Percentiles rank a stretch among this genome's conserved stretches.
phyloP scores from a whole-genome alignment of 805 yeast genomes.

The Candida berthetii region DNA sequence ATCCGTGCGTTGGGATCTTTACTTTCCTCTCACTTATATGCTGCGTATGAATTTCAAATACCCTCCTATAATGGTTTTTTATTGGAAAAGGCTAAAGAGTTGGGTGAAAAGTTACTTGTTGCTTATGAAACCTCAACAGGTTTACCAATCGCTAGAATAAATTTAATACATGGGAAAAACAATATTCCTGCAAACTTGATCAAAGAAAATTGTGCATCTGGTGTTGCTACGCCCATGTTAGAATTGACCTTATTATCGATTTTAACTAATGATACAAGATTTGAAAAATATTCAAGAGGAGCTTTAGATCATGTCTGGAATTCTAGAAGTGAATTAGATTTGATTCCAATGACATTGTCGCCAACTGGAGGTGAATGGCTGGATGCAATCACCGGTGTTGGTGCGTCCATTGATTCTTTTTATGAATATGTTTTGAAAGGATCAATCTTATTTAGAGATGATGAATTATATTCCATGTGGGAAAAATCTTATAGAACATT shows the following conservation, averaged over 20 bases:
- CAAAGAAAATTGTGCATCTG: slow-evolving; percentile 78
- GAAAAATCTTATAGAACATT: slow-evolving; percentile 52
- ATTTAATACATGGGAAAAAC: slow-evolving; percentile 48
- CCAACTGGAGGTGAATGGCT: slow-evolving; percentile 50
- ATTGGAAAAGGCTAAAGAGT: slow-evolving; percentile 63
- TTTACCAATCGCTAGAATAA: slow-evolving; percentile 77
- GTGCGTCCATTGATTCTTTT: slow-evolving; percentile 89
- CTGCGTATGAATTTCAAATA: slow-evolving; percentile 29
- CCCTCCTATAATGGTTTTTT: slow-evolving; percentile 63
- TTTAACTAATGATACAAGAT: slow-evolving; percentile 67
- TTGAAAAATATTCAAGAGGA: slow-evolving; percentile 51
- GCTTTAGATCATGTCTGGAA: slow-evolving; percentile 73
- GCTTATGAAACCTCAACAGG: slow-evolving; percentile 62
- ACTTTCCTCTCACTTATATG: slow-evolving; percentile 70
- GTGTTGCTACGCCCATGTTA: slow-evolving; percentile 76
- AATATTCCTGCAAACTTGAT: slow-evolving; percentile 36
- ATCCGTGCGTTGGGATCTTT: slow-evolving; percentile 82
- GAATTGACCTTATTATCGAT: slow-evolving; percentile 75
- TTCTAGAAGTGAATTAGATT: slow-evolving; percentile 49
- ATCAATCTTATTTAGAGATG: slow-evolving; percentile 65
- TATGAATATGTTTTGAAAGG: slow-evolving; percentile 84
- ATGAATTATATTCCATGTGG: slow-evolving; percentile 49
- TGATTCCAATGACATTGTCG: slow-evolving; percentile 75
- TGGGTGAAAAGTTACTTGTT: slow-evolving; percentile 65
- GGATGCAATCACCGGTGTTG: slow-evolving; percentile 67